Evolutionary conservation across 2,329 filamentous ascomycete species (phyloP), one percentile per base, ranked within the genome.

Genomic region (Colletotrichum orchidophilum): DNA sequence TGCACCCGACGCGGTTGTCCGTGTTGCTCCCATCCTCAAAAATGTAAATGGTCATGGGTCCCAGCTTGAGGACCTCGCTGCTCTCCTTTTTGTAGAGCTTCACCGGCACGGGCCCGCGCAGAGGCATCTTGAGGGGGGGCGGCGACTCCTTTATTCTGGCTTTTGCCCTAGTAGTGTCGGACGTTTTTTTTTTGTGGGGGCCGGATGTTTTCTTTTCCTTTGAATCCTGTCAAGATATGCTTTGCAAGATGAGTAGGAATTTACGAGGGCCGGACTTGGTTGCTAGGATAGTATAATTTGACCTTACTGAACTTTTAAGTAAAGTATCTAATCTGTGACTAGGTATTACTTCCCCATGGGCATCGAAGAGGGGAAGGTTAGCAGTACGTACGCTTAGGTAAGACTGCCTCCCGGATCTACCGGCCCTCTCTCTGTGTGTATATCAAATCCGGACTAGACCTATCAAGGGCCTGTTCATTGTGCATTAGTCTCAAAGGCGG

Each of bases 11-110:
- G 29, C 80, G 77, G 69, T 80, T 78, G 65, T 80, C 78, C 21
- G 80, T 82, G 63, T 74, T 74, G 11, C 75, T 76, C 6, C 80
- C 80, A 66, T 82, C 80, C 57, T 82, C 80, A 49, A 77, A 79
- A 33, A 82, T 75, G 60, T 78, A 80, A 60, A 80, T 77, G 15
- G 77, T 80, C 68, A 80, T 76, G 26, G 79, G 78, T 1, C 80
- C 80, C 61, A 81, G 71, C 31, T 72, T 62, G 59, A 81, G 73
- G 31, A 74, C 74, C 66, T 82, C 78, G 55, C 77, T 75, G 35
- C 77, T 75, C 50, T 78, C 76, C 54, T 76, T 78, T 52, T 74
- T 77, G 74, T 70, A 74, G 35, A 80, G 73, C 66, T 76, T 77
- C 11, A 79, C 78, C 12, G 75, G 70, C 12, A 78, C 76, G 21